Evolutionary conservation across 2,329 filamentous ascomycete genomes (phyloP).

Genomic region (Verticillium zaregamsianum): DNA sequence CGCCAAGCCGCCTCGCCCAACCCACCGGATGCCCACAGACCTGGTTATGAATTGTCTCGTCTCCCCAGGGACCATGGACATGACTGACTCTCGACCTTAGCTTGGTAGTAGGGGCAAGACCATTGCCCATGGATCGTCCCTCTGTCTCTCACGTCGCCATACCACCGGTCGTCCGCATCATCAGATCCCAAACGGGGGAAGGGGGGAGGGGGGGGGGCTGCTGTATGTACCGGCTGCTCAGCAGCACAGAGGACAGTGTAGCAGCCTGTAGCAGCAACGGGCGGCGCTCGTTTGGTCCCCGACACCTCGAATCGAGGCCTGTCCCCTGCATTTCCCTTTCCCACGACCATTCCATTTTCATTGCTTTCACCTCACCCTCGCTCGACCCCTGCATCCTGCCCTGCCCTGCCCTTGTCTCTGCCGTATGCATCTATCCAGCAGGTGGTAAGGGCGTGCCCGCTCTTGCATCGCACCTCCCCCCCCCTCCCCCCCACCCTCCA

Average conservation of each 20-base stretch:
- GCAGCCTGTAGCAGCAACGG: conserved; percentile 11
- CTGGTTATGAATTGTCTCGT: neutral
- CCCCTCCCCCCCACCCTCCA: conserved; percentile 12
- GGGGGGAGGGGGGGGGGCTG: neutral
- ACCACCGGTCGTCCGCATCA: neutral
- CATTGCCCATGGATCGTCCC: neutral
- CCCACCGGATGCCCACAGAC: neutral
- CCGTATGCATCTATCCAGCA: conserved; percentile 13
- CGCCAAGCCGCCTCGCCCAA: neutral
- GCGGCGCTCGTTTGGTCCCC: conserved; percentile 10
- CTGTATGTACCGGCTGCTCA: too few relatives aligned
- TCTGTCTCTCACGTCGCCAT: neutral
- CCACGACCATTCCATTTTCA: neutral
- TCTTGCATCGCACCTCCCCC: conserved; percentile 9
- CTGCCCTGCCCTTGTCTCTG: neutral
- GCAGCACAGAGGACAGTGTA: neutral
- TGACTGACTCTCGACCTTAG: neutral
- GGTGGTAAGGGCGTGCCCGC: conserved; percentile 10
- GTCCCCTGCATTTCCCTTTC: conserved; percentile 6
- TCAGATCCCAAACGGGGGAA: neutral
- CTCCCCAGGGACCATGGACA: neutral
- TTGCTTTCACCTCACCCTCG: neutral
- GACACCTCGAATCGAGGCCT: conserved; percentile 15
- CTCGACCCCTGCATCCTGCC: neutral
- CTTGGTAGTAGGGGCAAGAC: neutral